phyloP scores from a whole-genome alignment of 2,329 filamentous ascomycete genomes.

The Chaetoscypha palmicola region DNA sequence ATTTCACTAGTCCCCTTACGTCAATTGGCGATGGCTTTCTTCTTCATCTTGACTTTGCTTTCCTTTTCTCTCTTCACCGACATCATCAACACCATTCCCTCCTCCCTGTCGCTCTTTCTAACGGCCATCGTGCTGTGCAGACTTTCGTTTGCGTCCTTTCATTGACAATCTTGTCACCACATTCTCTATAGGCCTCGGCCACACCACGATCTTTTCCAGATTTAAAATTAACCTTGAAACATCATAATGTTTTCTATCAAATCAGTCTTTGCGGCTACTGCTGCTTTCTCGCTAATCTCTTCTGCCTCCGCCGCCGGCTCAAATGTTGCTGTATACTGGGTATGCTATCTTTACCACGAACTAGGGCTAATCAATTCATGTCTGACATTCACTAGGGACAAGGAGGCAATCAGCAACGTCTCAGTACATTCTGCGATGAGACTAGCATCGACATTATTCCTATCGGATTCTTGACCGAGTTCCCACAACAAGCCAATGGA shows the following conservation, averaged over 20 bases:
- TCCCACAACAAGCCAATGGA: slow-evolving; percentile 38
- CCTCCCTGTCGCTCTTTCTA: slow-evolving; percentile 9
- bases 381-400: slow-evolving; percentile 33
- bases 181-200: slow-evolving; percentile 26
- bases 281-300: slow-evolving; percentile 23
- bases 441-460: slow-evolving; percentile 37
- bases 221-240: slow-evolving; percentile 13
- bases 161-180: slow-evolving; percentile 26
- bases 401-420: slow-evolving; percentile 33
- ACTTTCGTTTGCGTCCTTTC: slow-evolving; percentile 33
- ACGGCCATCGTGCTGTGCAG: slow-evolving; percentile 24
- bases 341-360: no score
- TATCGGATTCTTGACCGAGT: slow-evolving; percentile 37
- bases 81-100: slow-evolving; percentile 14
- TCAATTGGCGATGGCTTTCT: slow-evolving; percentile 12
- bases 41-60: slow-evolving; percentile 10
- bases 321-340: slow-evolving; percentile 39
- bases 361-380: no score
- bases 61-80: slow-evolving; percentile 15
- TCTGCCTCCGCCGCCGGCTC: slow-evolving; percentile 26
- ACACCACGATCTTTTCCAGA: slow-evolving; percentile 26
- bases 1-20: neutral
- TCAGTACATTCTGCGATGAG: slow-evolving; percentile 35
- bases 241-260: slow-evolving; percentile 29
- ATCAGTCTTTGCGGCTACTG: slow-evolving; percentile 22